Evolutionary conservation across 2,329 filamentous ascomycete species (phyloP).

Genomic region (Pleoardoris graminearum): DNA sequence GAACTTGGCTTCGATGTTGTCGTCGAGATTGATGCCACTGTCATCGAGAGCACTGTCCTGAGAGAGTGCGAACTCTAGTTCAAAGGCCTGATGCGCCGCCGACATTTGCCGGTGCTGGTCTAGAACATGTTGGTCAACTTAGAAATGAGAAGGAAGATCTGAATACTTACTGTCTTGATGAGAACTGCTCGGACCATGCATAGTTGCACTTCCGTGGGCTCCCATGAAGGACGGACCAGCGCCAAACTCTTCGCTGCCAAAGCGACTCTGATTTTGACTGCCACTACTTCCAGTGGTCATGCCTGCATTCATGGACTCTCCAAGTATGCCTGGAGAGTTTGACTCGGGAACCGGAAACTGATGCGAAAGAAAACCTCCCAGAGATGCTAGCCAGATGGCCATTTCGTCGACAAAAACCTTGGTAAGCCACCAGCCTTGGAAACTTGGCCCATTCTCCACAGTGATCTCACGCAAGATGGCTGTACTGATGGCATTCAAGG

Average conservation of each 20-base stretch:
- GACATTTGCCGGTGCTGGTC: slow-evolving; percentile 39
- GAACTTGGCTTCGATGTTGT: slow-evolving; percentile 42
- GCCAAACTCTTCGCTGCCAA: slow-evolving; percentile 44
- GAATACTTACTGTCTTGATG: slow-evolving; percentile 38
- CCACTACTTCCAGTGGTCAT: slow-evolving; percentile 41
- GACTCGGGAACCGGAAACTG: slow-evolving; percentile 35
- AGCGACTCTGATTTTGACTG: slow-evolving; percentile 45
- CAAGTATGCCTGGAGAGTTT: slow-evolving; percentile 33
- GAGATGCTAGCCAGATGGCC: slow-evolving; percentile 84
- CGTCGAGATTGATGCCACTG: slow-evolving; percentile 41
- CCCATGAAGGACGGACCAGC: slow-evolving; percentile 41
- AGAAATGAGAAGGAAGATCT: slow-evolving; percentile 7
- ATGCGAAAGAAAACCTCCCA: slow-evolving; percentile 80
- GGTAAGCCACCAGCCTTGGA: slow-evolving; percentile 92
- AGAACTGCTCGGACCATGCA: slow-evolving; percentile 26
- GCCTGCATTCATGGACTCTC: slow-evolving; percentile 33
- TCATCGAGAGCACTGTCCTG: slow-evolving; percentile 41
- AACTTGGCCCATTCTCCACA: slow-evolving; percentile 75
- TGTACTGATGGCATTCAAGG: slow-evolving; percentile 74
- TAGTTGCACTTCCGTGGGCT: slow-evolving; percentile 26
- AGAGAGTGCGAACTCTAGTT: slow-evolving; percentile 37
- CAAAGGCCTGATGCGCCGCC: slow-evolving; percentile 37
- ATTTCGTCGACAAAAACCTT: slow-evolving; percentile 97
- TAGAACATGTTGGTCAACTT: slow-evolving; percentile 42
- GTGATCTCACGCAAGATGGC: slow-evolving; percentile 81